Base-by-base conservation (phyloP, 2,329 filamentous ascomycete species). In the Didymella pinodella region DNA sequence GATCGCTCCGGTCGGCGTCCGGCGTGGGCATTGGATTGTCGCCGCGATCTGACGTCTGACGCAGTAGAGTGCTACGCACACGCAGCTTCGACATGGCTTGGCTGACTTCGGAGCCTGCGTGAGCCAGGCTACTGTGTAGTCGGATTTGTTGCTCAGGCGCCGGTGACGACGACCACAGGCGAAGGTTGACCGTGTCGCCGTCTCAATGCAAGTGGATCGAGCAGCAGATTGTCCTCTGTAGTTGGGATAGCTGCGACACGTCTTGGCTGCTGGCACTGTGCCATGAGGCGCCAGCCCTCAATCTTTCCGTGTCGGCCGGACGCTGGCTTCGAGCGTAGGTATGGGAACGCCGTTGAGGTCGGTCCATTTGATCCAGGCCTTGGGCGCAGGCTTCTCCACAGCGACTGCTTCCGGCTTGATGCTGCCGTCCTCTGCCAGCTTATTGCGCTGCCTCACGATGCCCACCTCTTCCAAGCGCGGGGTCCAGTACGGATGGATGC, bases 261-360 rank as follows among this genome's bases (percentile, higher is more conserved):
- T 5, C n/a, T 10, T 3, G 36, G 16, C 11, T 1, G 29, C 29
- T 12, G 10, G 29, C 36, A 40, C n/a, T n/a, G n/a, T 6, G 20
- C 36, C 12, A 31, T 38, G n/a, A 10, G 25, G 14, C n/a, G 12
- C 12, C 16, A 18, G 10, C n/a, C n/a, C 32, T 55, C 54, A 62
- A 25, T 65, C 54, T 32, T 64, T 60, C 38, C 61, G 46, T 48
- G 64, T 66, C 12, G 67, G 66, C 28, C 51, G 46, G 14, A 65
- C 62, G 50, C 50, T 50, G 26, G 50, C 49, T 46, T 66, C 64
- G 44, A 66, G 65, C 4, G 63, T 69, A 29, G 72, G 71, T 47
- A 75, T 69, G 20, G 72, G 71, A 20, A 74, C 60, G 47, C 72
- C 70, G 36, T 74, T 72, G 26, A 74, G 47, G 20, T 62, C 64